A percentile compares a stretch with the other conserved stretches of the same genome.
Conservation (phyloP, 169 alveolate genomes). For the Plasmodium vivax region DNA sequence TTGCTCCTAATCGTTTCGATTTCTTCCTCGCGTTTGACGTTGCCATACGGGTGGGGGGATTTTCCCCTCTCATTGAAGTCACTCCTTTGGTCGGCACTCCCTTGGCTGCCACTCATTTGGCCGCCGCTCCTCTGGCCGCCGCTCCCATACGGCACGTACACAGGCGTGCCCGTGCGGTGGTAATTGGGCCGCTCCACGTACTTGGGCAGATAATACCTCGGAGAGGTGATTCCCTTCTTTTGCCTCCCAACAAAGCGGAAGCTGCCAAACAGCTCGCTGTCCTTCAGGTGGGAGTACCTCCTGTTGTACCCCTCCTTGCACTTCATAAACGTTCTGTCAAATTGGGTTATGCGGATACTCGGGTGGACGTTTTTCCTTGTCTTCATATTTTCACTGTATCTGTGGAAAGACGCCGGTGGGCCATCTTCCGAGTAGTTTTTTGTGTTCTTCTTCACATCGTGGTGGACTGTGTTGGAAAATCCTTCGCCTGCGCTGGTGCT, state of each 20-base stretch:
- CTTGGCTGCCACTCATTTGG: no score
- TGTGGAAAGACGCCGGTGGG: slow-evolving; percentile 40
- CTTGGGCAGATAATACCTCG: slow-evolving; percentile 77
- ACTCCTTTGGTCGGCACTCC: neutral
- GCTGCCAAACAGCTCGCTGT: slow-evolving; percentile 26
- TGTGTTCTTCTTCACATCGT: slow-evolving; percentile 45
- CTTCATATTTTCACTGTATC: slow-evolving; percentile 42
- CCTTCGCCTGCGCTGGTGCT: slow-evolving; percentile 23
- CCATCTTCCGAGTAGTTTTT: slow-evolving; percentile 39
- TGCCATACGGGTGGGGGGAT: slow-evolving; percentile 70
- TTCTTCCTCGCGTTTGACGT: slow-evolving; percentile 75
- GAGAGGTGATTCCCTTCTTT: slow-evolving; percentile 78
- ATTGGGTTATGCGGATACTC: slow-evolving; percentile 40
- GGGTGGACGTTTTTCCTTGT: slow-evolving; percentile 58
- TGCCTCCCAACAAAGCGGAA: slow-evolving; percentile 75
- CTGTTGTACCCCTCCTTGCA: slow-evolving; percentile 52
- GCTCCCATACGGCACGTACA: slow-evolving; percentile 75
- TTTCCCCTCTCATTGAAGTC: neutral
- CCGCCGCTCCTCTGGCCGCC: neutral
- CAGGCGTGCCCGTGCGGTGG: slow-evolving; percentile 79
- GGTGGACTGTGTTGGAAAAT: slow-evolving; percentile 28
- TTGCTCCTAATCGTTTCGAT: slow-evolving; percentile 79
- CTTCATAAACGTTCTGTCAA: slow-evolving; percentile 33
- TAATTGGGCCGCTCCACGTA: slow-evolving; percentile 78
- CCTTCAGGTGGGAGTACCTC: slow-evolving; percentile 32